phyloP scores from a whole-genome alignment of 2,329 filamentous ascomycete species.

The Aureobasidium sp. region DNA sequence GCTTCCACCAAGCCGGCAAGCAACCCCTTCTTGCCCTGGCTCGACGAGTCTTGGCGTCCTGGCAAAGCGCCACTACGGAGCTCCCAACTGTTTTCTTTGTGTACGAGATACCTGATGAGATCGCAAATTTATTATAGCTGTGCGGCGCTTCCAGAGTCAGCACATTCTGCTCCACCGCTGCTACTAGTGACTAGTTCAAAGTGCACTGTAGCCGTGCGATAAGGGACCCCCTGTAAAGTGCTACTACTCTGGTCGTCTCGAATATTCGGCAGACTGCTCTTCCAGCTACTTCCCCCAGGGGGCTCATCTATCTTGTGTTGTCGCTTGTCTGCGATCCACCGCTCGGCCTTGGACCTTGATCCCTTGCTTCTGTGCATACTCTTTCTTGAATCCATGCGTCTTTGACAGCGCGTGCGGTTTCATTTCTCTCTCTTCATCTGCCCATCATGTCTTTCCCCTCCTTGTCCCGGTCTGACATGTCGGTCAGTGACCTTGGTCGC shows the following conservation, averaged over 20 bases:
- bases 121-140: background rate
- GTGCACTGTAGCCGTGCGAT: background rate
- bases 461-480: conserved; percentile 2
- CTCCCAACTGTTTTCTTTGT: no score
- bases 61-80: background rate
- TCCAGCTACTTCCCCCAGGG: background rate
- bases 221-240: background rate
- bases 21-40: background rate
- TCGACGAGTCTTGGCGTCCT: background rate
- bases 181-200: background rate
- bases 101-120: no score
- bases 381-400: background rate
- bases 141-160: background rate
- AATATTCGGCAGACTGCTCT: background rate
- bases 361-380: background rate
- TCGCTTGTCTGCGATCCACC: background rate
- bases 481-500: conserved; percentile 1
- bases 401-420: background rate
- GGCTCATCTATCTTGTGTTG: background rate
- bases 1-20: background rate
- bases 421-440: background rate
- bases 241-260: background rate
- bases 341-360: background rate
- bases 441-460: background rate
- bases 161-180: background rate